A percentile compares a stretch with the other conserved stretches of the same genome.
Conservation (phyloP, 2,329 filamentous ascomycete species). For the Daldinia eschscholtzii region DNA sequence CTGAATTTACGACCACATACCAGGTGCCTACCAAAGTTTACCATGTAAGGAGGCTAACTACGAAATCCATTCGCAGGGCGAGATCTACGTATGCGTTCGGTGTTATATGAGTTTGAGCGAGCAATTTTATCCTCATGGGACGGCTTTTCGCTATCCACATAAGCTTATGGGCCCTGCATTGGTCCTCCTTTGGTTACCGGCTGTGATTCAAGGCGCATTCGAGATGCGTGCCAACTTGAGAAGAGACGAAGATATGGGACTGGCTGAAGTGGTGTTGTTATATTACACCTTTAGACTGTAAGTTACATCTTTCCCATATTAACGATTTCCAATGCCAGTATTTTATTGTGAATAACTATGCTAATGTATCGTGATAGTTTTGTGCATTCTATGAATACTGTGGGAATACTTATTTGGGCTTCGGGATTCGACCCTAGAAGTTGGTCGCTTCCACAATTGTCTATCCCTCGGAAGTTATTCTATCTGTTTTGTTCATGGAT, state of each 20-base stretch:
- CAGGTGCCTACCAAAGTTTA: too few relatives aligned
- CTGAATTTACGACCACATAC: too few relatives aligned
- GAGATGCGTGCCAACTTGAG: too few relatives aligned
- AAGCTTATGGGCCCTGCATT: background rate
- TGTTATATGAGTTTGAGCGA: background rate
- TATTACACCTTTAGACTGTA: background rate
- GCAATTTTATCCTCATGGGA: too few relatives aligned
- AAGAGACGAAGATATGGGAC: too few relatives aligned
- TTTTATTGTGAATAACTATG: background rate
- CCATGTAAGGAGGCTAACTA: too few relatives aligned
- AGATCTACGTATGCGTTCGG: background rate
- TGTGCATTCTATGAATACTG: background rate
- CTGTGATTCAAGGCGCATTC: background rate
- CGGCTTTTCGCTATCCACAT: background rate
- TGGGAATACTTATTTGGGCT: background rate
- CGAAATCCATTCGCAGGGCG: background rate
- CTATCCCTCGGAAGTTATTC: background rate
- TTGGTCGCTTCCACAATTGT: background rate
- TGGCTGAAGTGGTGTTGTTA: too few relatives aligned
- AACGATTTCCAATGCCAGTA: background rate
- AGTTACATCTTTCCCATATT: background rate
- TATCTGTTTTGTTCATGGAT: background rate
- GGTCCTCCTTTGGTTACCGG: background rate
- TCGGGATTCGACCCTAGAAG: constrained; percentile 1
- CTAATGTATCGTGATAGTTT: background rate